phyloP scores from a whole-genome alignment of 768 basidiomycete species.

The Phylloporus sp. region DNA sequence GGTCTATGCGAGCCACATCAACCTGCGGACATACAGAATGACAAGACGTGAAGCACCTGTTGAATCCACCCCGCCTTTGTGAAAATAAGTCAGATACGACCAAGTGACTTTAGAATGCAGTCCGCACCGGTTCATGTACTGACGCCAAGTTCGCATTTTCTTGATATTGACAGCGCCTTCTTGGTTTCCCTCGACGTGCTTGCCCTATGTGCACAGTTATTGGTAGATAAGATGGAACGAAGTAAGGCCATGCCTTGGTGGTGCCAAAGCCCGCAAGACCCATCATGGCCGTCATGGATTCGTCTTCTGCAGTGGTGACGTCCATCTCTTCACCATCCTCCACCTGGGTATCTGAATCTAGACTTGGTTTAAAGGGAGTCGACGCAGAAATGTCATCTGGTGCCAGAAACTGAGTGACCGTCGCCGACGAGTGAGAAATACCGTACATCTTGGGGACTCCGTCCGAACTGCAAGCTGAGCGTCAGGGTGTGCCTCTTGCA shows the following conservation, averaged over 20 bases:
- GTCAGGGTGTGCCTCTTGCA: slow-evolving; percentile 17
- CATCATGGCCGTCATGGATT: slow-evolving; percentile 87
- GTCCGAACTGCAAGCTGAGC: slow-evolving; percentile 7
- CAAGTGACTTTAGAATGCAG: background rate
- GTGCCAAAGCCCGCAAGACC: slow-evolving; percentile 83
- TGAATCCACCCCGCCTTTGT: slow-evolving; percentile 77
- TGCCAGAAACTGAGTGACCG: background rate
- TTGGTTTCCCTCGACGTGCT: slow-evolving; percentile 79
- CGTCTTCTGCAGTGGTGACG: slow-evolving; percentile 62
- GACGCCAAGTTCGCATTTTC: slow-evolving; percentile 89
- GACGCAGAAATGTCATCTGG: slow-evolving; percentile 9
- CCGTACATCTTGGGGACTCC: slow-evolving; percentile 15
- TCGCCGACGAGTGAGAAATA: background rate
- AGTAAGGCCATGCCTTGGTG: slow-evolving; percentile 63
- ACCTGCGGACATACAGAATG: background rate
- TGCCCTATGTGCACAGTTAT: slow-evolving; percentile 49
- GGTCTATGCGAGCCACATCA: slow-evolving; percentile 51
- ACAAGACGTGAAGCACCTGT: slow-evolving; percentile 46
- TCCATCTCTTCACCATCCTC: slow-evolving; percentile 52
- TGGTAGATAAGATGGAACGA: background rate
- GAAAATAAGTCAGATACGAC: slow-evolving; percentile 10
- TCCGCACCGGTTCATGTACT: slow-evolving; percentile 93
- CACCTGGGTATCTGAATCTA: slow-evolving; percentile 41
- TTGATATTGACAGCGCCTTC: slow-evolving; percentile 64
- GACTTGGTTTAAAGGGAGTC: slow-evolving; percentile 29